A percentile compares a stretch with the other conserved stretches of the same genome.
These are phyloP conservation scores for Alisma plantagoaquatica DNA, from an alignment of 106 monocot genomes.

Conservation along the genomic window DNA sequence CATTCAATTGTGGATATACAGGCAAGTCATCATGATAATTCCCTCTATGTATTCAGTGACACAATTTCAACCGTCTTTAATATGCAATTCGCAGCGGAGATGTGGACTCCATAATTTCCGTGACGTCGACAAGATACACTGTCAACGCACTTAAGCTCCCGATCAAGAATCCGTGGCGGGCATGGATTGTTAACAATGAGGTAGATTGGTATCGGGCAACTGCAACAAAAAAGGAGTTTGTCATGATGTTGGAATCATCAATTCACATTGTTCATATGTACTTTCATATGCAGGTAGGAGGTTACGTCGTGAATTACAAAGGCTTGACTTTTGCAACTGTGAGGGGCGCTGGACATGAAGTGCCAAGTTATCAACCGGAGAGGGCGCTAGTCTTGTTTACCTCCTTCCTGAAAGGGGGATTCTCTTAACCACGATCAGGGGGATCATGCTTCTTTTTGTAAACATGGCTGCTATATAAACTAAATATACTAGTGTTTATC, in stretches of 20 bases:
- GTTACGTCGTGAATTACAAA: slow-evolving; percentile 16
- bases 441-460: too few species aligned
- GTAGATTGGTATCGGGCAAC: not conserved
- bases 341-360: too few species aligned
- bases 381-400: not conserved
- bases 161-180: not conserved
- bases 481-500: too few species aligned
- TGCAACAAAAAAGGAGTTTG: not conserved
- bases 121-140: not conserved
- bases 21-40: slow-evolving; percentile 1
- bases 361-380: not conserved
- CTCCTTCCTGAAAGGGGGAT: not conserved
- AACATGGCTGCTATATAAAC: too few species aligned
- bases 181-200: not conserved
- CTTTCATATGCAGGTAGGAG: slow-evolving; percentile 13
- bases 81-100: not conserved
- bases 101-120: not conserved
- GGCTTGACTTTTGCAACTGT: slow-evolving; percentile 21
- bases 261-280: not conserved
- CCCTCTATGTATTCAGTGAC: not conserved
- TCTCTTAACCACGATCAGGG: not conserved
- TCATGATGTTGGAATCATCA: not conserved
- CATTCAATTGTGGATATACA: slow-evolving; percentile 25
- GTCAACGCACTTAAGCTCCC: not conserved
- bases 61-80: not conserved